Evolutionary conservation across 2,329 filamentous ascomycete genomes (phyloP), one percentile per base, ranked within the genome.

Genomic region (Diaporthe destruens): DNA sequence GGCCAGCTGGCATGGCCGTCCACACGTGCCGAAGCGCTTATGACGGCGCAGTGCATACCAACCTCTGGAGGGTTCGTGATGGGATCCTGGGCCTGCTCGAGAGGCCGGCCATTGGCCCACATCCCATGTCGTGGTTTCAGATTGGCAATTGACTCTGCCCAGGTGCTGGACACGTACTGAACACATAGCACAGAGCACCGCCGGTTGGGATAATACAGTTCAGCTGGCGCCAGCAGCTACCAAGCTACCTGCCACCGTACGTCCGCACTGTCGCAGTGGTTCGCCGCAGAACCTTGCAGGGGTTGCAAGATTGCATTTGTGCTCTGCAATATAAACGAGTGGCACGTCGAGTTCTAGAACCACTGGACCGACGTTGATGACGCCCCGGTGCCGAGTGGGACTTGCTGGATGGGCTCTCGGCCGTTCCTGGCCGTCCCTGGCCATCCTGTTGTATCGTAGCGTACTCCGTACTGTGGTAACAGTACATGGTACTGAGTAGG

Each of bases 301-400:
- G 61, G 61, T 66, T 66, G 61, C 61, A 53, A 66, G 61, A 61
- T 61, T 56, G 68, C 36, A 53, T 61, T 54, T 36, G 20, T 61
- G 32, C 55, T 53, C 68, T 44, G 55, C 47, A 29, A 61, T 54
- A 42, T 59, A 29, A 61, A 69, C 42, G 34, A n/a, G 55, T 32
- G 56, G 32, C 55, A 66, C 61, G 47, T 66, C 32, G 61, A 8
- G 61, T 54, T 61, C 68, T 61, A 70, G 68, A 70, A 61, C 36
- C 57, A 49, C 44, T 65, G 29, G 54, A 7, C 42, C 16, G 42
- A 36, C 20, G 14, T 69, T 69, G 66, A 55, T 42, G 66, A 51
- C 44, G 66, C 36, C 53, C 23, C n/a, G n/a, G n/a, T n/a, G n/a
- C n/a, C n/a, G 51, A 36, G 66, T 25, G 42, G 39, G 66, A 25